Percentiles rank a stretch among this genome's conserved stretches.
phyloP scores from a whole-genome alignment of 2,329 filamentous ascomycete genomes.

The Ceratocystis destructans region DNA sequence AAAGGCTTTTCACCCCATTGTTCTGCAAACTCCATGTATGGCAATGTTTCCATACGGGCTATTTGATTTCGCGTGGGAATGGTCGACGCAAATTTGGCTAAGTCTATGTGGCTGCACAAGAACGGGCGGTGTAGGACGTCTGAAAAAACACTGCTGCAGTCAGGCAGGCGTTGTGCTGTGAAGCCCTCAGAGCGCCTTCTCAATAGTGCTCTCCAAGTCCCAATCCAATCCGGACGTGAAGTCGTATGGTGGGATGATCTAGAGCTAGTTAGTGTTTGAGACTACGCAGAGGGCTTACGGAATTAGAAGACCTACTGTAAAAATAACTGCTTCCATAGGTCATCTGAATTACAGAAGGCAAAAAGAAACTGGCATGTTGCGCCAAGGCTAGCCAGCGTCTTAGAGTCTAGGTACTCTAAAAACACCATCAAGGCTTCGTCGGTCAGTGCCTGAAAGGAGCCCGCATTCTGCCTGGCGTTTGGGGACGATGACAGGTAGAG shows the following conservation, averaged over 20 bases:
- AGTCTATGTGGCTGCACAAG: constrained; percentile 63
- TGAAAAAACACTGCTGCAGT: constrained; percentile 72
- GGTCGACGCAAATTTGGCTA: constrained; percentile 50
- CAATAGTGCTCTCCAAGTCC: constrained; percentile 61
- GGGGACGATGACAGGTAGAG: constrained; percentile 44
- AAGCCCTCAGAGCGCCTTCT: constrained; percentile 41
- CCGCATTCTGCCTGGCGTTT: constrained; percentile 34
- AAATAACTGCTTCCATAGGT: constrained; percentile 78
- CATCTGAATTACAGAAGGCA: constrained; percentile 70
- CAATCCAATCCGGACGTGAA: constrained; percentile 24
- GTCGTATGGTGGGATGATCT: constrained; percentile 22
- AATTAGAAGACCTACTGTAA: constrained; percentile 50
- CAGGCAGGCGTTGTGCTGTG: constrained; percentile 37
- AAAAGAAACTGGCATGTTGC: constrained; percentile 74
- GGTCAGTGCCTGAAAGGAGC: constrained; percentile 53
- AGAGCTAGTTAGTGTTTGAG: background rate
- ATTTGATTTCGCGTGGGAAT: constrained; percentile 69
- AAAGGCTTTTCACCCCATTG: constrained; percentile 73
- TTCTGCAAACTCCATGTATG: constrained; percentile 57
- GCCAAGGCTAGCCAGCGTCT: constrained; percentile 50
- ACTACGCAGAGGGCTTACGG: background rate
- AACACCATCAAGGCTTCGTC: constrained; percentile 69
- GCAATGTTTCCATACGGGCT: constrained; percentile 51
- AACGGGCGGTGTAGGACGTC: constrained; percentile 85
- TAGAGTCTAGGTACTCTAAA: constrained; percentile 58